These are phyloP conservation scores for Candida methanosorbosa DNA, from an alignment of 805 yeast species.

Conservation along the genomic window DNA sequence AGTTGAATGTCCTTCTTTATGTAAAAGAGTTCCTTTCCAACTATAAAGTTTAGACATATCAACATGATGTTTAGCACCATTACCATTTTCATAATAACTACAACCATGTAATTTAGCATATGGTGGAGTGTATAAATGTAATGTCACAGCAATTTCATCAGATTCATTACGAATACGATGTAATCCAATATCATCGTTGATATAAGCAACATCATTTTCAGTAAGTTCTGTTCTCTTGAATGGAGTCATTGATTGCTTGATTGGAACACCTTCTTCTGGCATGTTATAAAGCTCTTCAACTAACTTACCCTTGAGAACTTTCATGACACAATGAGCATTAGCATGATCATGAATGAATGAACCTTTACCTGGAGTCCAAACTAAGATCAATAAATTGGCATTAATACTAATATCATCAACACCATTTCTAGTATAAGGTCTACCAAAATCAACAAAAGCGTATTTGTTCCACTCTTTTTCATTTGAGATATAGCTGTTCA, in stretches of 20 bases:
- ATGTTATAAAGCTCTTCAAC: conserved; percentile 47
- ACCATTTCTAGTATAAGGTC: conserved; percentile 62
- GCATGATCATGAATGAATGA: conserved; percentile 71
- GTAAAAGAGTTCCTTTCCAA: conserved; percentile 41
- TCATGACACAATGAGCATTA: conserved; percentile 69
- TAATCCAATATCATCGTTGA: conserved; percentile 55
- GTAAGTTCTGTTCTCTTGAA: conserved; percentile 18
- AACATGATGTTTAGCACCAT: conserved; percentile 45
- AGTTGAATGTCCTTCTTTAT: conserved; percentile 9
- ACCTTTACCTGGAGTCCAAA: conserved; percentile 61
- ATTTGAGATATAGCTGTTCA: conserved; percentile 39
- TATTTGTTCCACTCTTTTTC: conserved; percentile 49
- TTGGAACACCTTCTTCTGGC: conserved; percentile 25
- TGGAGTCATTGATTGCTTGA: conserved; percentile 8
- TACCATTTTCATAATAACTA: conserved; percentile 37
- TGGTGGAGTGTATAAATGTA: conserved; percentile 73
- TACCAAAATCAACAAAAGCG: conserved; percentile 43
- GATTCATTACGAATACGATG: conserved; percentile 52
- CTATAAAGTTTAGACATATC: conserved; percentile 52
- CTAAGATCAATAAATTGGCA: conserved; percentile 59
- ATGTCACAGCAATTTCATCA: conserved; percentile 42
- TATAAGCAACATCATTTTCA: conserved; percentile 50
- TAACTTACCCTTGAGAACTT: conserved; percentile 51
- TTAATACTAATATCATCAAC: conserved; percentile 61
- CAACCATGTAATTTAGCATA: conserved; percentile 58